phyloP scores from a whole-genome alignment of 495 filamentous ascomycete genomes.

The Lasiosphaeria ovina region DNA sequence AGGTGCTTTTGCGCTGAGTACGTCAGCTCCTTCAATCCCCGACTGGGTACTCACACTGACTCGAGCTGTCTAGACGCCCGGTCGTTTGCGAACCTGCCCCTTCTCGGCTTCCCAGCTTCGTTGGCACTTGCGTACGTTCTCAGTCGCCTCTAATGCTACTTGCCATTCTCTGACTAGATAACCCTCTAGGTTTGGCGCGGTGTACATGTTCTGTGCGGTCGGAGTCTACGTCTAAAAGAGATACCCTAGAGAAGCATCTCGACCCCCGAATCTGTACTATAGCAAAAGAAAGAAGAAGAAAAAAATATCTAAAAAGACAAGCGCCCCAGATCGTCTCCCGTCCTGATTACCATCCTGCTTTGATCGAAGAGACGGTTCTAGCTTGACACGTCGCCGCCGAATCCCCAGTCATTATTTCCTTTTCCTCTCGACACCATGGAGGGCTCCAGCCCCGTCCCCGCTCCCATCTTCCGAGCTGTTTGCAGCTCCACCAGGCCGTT shows the following conservation, averaged over 20 bases:
- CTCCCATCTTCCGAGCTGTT: slow-evolving; percentile 74
- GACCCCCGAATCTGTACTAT: slow-evolving; percentile 39
- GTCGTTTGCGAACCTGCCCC: slow-evolving; percentile 69
- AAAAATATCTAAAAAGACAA: background rate
- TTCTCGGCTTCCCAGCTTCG: slow-evolving; percentile 85
- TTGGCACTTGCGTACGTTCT: slow-evolving; percentile 78
- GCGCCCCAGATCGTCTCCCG: background rate
- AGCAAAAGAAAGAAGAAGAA: slow-evolving; percentile 27
- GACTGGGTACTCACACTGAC: no score
- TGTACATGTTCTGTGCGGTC: slow-evolving; percentile 97
- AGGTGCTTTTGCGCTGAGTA: slow-evolving; percentile 80
- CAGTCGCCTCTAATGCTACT: background rate
- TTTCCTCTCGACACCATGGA: slow-evolving; percentile 17
- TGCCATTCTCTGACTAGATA: background rate
- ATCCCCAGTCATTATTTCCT: background rate
- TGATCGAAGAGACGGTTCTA: slow-evolving; percentile 3
- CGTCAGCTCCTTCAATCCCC: slow-evolving; percentile 30
- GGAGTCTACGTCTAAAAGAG: slow-evolving; percentile 87
- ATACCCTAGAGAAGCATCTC: slow-evolving; percentile 35
- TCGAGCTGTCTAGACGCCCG: slow-evolving; percentile 53
- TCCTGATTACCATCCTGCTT: slow-evolving; percentile 1
- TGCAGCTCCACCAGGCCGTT: slow-evolving; percentile 85
- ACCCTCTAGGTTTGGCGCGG: slow-evolving; percentile 77
- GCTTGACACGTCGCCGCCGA: slow-evolving; percentile 8
- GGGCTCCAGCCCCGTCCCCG: slow-evolving; percentile 15